These are phyloP conservation scores for Murraya paniculata DNA, from an alignment of 345 rosid genomes.

Conservation along the genomic window DNA sequence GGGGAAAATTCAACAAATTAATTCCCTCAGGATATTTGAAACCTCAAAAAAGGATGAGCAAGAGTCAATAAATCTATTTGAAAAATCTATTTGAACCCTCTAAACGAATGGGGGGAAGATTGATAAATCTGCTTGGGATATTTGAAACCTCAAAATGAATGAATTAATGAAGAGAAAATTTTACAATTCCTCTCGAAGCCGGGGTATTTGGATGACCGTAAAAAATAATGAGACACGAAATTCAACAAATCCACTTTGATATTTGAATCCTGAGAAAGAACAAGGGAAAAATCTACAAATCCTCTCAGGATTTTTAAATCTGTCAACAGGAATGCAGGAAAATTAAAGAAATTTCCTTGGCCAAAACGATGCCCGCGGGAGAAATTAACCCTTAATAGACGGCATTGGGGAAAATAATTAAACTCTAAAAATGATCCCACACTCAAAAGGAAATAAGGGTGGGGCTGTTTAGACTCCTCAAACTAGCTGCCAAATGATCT, in stretches of 20 bases:
- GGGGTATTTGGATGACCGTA: neutral
- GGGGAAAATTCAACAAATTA: neutral
- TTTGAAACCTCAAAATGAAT: neutral
- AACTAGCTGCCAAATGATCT: no score
- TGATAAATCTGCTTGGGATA: neutral
- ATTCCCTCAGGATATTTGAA: neutral
- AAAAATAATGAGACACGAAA: neutral
- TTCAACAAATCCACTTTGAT: neutral
- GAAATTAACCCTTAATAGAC: neutral
- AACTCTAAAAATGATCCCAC: neutral
- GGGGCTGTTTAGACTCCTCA: no score
- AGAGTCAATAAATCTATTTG: no score
- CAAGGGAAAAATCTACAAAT: neutral
- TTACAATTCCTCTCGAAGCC: neutral
- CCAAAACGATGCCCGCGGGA: neutral
- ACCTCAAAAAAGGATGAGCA: no score
- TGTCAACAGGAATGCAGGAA: neutral
- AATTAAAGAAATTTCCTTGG: neutral
- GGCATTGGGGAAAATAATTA: neutral
- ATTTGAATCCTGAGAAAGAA: neutral
- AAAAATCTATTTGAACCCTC: no score
- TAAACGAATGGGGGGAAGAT: no score
- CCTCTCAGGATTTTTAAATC: neutral
- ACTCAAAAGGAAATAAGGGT: no score
- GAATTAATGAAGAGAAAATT: neutral